phyloP scores from a whole-genome alignment of 202 grass and related monocot genomes.

The Musa balbisiana region DNA sequence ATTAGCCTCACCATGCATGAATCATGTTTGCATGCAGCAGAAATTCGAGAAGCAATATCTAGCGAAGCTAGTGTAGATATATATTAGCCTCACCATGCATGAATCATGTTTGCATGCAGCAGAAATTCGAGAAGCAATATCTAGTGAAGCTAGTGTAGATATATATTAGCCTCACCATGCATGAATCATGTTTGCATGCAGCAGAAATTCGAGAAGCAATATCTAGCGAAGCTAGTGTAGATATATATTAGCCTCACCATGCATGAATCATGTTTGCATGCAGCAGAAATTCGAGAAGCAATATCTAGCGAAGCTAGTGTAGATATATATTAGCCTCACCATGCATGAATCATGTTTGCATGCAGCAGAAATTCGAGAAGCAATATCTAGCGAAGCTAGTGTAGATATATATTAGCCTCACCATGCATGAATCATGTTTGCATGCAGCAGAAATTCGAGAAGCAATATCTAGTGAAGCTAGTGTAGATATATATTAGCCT shows the following conservation, averaged over 20 bases:
- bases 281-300: constrained; percentile 58
- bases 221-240: not conserved
- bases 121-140: constrained; percentile 61
- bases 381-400: constrained; percentile 29
- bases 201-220: constrained; percentile 56
- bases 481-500: not conserved
- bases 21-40: constrained; percentile 8
- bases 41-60: constrained; percentile 58
- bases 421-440: not conserved
- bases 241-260: not conserved
- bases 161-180: not conserved
- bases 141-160: not conserved
- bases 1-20: not conserved
- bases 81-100: not conserved
- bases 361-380: constrained; percentile 45
- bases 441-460: constrained; percentile 39
- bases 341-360: not conserved
- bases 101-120: not conserved
- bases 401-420: not conserved
- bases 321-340: not conserved
- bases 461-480: constrained; percentile 34
- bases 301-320: not conserved
- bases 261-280: too few relatives aligned
- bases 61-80: not conserved
- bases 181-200: not conserved